A percentile compares a stretch with the other conserved stretches of the same genome.
phyloP scores from a whole-genome alignment of 2,329 filamentous ascomycete genomes.

The Hymenoscyphus salicellus region DNA sequence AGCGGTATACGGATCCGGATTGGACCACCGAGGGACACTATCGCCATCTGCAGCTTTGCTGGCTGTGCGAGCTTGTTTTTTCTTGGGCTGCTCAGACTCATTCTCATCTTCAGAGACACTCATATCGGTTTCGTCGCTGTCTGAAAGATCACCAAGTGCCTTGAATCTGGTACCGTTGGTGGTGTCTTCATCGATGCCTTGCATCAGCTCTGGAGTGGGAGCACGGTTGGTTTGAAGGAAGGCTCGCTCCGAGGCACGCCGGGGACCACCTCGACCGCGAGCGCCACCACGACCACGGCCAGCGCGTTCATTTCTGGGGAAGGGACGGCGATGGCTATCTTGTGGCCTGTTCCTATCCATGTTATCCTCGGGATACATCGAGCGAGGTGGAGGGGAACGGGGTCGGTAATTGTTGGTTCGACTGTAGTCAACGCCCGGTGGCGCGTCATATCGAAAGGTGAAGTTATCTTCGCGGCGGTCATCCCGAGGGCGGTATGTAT shows the following conservation, averaged over 20 bases:
- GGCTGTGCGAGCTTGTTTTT: conserved; percentile 43
- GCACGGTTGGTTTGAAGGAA: conserved; percentile 37
- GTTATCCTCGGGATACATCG: conserved; percentile 5
- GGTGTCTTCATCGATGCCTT: conserved; percentile 35
- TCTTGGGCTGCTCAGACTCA: conserved; percentile 39
- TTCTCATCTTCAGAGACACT: conserved; percentile 52
- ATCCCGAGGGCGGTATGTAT: conserved; percentile 31
- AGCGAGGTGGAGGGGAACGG: conserved; percentile 26
- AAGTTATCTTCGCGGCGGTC: conserved; percentile 28
- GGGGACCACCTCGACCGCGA: conserved; percentile 30
- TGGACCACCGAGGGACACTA: conserved; percentile 77
- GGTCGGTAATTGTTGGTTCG: conserved; percentile 26
- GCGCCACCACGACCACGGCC: conserved; percentile 27
- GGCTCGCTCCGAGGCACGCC: conserved; percentile 34
- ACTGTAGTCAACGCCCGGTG: conserved; percentile 30
- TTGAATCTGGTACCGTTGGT: conserved; percentile 48
- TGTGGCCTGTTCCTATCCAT: background rate
- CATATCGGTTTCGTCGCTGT: conserved; percentile 61
- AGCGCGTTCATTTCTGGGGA: conserved; percentile 9
- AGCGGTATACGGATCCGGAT: conserved; percentile 89
- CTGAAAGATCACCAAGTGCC: conserved; percentile 56
- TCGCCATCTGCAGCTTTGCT: conserved; percentile 42
- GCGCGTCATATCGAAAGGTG: conserved; percentile 34
- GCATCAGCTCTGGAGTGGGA: conserved; percentile 38
- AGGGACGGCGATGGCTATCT: background rate